A percentile compares a stretch with the other conserved stretches of the same genome.
These are phyloP conservation scores for Arthrobotrys megalospora DNA, from an alignment of 2,329 filamentous ascomycete species.

Conservation along the genomic window DNA sequence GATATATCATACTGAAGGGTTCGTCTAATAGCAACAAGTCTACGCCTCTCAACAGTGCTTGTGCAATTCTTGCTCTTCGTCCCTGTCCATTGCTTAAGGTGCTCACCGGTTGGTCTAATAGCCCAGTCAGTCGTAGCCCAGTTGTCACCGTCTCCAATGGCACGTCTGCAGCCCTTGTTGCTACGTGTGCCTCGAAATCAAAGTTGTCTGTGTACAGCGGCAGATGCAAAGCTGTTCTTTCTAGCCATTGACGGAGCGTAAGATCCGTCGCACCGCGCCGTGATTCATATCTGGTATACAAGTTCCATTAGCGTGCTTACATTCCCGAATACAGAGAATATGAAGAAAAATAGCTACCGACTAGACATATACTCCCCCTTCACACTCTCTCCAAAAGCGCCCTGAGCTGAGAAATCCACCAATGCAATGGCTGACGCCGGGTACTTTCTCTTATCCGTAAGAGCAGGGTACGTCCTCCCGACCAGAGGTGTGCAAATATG, in stretches of 20 bases:
- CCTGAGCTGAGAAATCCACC: slow-evolving; percentile 83
- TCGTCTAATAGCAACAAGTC: slow-evolving; percentile 90
- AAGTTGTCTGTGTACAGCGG: slow-evolving; percentile 72
- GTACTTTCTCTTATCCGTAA: slow-evolving; percentile 75
- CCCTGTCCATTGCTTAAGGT: slow-evolving; percentile 96
- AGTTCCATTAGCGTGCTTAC: slow-evolving; percentile 69
- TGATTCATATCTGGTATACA: slow-evolving; percentile 92
- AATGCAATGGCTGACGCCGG: slow-evolving; percentile 78
- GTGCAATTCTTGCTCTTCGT: slow-evolving; percentile 86
- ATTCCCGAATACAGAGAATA: background rate
- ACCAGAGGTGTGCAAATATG: slow-evolving; percentile 82
- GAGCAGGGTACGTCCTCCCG: slow-evolving; percentile 83
- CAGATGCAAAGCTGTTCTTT: slow-evolving; percentile 86
- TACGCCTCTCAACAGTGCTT: slow-evolving; percentile 82
- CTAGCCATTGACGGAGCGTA: slow-evolving; percentile 83
- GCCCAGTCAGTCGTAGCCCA: slow-evolving; percentile 78
- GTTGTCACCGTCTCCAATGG: slow-evolving; percentile 76
- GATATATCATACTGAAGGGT: slow-evolving; percentile 78
- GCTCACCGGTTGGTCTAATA: slow-evolving; percentile 85
- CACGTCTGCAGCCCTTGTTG: slow-evolving; percentile 68
- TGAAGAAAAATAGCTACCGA: slow-evolving; percentile 45
- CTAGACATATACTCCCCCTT: slow-evolving; percentile 64
- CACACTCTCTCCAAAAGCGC: slow-evolving; percentile 70
- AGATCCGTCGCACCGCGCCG: slow-evolving; percentile 89
- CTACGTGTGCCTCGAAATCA: slow-evolving; percentile 65